Conservation (phyloP, 73 alveolate species). For the Paramecium caudatum region DNA sequence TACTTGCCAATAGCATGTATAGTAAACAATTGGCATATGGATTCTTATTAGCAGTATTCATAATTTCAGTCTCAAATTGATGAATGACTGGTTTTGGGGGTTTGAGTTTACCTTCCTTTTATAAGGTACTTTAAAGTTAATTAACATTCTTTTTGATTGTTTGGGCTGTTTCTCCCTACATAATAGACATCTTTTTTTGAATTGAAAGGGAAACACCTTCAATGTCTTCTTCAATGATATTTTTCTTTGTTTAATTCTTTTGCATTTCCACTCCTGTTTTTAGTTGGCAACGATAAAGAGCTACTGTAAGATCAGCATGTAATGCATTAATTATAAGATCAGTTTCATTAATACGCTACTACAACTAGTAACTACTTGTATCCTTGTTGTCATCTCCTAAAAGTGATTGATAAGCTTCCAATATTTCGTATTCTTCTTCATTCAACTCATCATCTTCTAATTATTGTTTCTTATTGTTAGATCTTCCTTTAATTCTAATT, state of each 20-base stretch:
- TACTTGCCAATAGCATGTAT: slow-evolving; percentile 82
- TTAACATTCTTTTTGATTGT: slow-evolving; percentile 84
- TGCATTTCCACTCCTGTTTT: slow-evolving; percentile 72
- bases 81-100: slow-evolving; percentile 94
- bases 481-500: slow-evolving; percentile 85
- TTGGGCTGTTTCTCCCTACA: slow-evolving; percentile 78
- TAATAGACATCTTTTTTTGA: slow-evolving; percentile 87
- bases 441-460: slow-evolving; percentile 92
- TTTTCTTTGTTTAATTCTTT: slow-evolving; percentile 51
- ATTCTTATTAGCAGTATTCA: slow-evolving; percentile 79
- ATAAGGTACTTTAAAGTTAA: slow-evolving; percentile 87
- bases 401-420: slow-evolving; percentile 74
- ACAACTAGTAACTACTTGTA: slow-evolving; percentile 32
- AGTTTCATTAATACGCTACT: slow-evolving; percentile 70
- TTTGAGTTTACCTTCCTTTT: slow-evolving; percentile 95
- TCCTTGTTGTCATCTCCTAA: slow-evolving; percentile 87
- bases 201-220: slow-evolving; percentile 76
- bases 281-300: slow-evolving; percentile 81
- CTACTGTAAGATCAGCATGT: slow-evolving; percentile 83
- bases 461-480: slow-evolving; percentile 75
- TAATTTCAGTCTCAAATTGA: slow-evolving; percentile 80
- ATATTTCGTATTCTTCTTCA: slow-evolving; percentile 94
- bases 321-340: slow-evolving; percentile 80
- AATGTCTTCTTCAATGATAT: slow-evolving; percentile 78
- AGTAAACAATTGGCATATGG: slow-evolving; percentile 83